These are phyloP conservation scores for Cladosporium sp. DNA, from an alignment of 2,329 filamentous ascomycete genomes.

Conservation along the genomic window DNA sequence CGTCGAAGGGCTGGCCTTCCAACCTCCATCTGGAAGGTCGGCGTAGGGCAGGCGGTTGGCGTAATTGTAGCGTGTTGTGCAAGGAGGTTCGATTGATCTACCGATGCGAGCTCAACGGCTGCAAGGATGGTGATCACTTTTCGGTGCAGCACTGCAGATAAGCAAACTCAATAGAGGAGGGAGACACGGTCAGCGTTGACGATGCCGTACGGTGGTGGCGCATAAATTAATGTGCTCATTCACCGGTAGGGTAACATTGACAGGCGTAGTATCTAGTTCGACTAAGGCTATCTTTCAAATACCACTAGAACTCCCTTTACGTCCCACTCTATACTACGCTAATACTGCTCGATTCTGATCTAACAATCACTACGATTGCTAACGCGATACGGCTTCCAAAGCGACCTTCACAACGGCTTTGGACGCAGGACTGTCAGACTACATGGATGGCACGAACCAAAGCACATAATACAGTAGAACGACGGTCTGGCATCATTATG, in stretches of 20 bases:
- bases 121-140: not conserved
- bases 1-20: not conserved
- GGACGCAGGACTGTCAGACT: not conserved
- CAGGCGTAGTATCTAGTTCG: not conserved
- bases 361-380: not conserved
- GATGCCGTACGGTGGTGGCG: not conserved
- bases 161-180: not conserved
- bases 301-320: not conserved
- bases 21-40: slow-evolving; percentile 20
- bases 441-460: not conserved
- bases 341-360: not conserved
- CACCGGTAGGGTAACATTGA: not conserved
- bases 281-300: not conserved
- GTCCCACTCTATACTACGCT: not conserved
- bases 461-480: not conserved
- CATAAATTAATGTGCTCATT: not conserved
- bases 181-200: not conserved
- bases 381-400: not conserved
- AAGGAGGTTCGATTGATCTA: slow-evolving; percentile 10
- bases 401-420: not conserved
- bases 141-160: not conserved
- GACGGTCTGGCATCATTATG: not conserved
- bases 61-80: not conserved
- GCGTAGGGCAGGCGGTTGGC: slow-evolving; percentile 7
- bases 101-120: slow-evolving; percentile 2